Evolutionary conservation across 192 early-diverging fungal genomes (phyloP).

Genomic region (Blastocladiella britannica): DNA sequence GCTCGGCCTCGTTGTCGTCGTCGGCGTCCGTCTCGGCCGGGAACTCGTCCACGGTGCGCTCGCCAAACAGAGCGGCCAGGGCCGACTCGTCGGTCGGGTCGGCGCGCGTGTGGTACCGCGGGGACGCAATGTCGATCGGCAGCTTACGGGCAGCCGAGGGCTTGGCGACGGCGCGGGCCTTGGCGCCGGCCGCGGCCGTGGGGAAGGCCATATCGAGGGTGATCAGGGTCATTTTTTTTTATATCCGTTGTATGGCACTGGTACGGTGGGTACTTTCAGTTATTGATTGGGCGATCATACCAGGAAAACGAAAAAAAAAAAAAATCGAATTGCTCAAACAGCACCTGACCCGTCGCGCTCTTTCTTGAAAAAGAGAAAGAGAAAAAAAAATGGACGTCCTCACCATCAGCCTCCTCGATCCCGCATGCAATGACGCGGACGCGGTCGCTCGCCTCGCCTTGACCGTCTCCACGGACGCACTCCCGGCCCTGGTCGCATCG

Average conservation of each 20-base stretch:
- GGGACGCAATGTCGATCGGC: background rate
- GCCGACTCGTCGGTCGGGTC: background rate
- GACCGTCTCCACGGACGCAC: conserved; percentile 8
- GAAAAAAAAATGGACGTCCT: too few relatives aligned
- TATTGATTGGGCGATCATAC: too few relatives aligned
- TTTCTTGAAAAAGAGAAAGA: too few relatives aligned
- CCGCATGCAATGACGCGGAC: too few relatives aligned
- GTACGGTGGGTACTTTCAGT: too few relatives aligned
- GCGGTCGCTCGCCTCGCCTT: background rate
- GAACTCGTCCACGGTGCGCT: background rate
- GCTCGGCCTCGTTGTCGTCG: conserved; percentile 16
- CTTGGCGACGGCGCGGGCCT: background rate
- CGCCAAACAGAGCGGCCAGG: background rate
- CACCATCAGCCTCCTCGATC: too few relatives aligned
- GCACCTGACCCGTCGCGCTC: too few relatives aligned
- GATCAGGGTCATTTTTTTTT: too few relatives aligned
- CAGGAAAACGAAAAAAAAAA: too few relatives aligned
- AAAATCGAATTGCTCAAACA: too few relatives aligned
- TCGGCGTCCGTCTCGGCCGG: conserved; percentile 9
- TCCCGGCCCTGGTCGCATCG: conserved; percentile 57
- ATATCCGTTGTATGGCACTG: too few relatives aligned
- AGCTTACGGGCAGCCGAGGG: background rate
- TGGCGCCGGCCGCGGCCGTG: background rate
- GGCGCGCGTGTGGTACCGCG: background rate
- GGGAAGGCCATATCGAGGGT: too few relatives aligned